phyloP scores from a whole-genome alignment of 768 basidiomycete species.

The Amanita fuliginea region DNA sequence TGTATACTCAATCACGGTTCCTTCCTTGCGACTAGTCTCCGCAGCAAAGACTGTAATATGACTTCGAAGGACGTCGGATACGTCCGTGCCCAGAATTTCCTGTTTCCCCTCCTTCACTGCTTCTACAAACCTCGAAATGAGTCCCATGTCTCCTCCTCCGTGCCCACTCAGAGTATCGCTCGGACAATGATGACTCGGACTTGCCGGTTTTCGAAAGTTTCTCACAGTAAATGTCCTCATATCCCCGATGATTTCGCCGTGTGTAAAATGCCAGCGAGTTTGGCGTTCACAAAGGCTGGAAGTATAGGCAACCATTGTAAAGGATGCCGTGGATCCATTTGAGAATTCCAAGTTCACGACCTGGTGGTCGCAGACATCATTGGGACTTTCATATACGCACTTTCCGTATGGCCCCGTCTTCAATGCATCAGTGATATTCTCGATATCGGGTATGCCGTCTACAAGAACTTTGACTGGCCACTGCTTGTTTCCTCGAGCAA shows the following conservation, averaged over 20 bases:
- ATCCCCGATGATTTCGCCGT: constrained; percentile 85
- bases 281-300: constrained; percentile 74
- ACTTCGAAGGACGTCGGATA: constrained; percentile 61
- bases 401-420: constrained; percentile 60
- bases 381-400: constrained; percentile 78
- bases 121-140: constrained; percentile 65
- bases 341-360: constrained; percentile 86
- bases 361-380: constrained; percentile 87
- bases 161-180: constrained; percentile 54
- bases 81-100: constrained; percentile 49
- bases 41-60: constrained; percentile 86
- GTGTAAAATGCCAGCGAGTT: constrained; percentile 73
- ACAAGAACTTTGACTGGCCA: constrained; percentile 68
- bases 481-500: constrained; percentile 35
- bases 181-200: constrained; percentile 33
- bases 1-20: constrained; percentile 55
- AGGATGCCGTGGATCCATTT: constrained; percentile 69
- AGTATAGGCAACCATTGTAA: constrained; percentile 86
- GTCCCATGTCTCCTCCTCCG: constrained; percentile 74
- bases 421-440: constrained; percentile 72
- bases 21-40: constrained; percentile 63
- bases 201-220: constrained; percentile 53
- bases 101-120: constrained; percentile 63
- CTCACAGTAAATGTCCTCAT: constrained; percentile 67
- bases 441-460: constrained; percentile 79